Evolutionary conservation across 2,329 filamentous ascomycete genomes (phyloP), one percentile per base, ranked within the genome.

Genomic region (Teratosphaeria epicoccoides): DNA sequence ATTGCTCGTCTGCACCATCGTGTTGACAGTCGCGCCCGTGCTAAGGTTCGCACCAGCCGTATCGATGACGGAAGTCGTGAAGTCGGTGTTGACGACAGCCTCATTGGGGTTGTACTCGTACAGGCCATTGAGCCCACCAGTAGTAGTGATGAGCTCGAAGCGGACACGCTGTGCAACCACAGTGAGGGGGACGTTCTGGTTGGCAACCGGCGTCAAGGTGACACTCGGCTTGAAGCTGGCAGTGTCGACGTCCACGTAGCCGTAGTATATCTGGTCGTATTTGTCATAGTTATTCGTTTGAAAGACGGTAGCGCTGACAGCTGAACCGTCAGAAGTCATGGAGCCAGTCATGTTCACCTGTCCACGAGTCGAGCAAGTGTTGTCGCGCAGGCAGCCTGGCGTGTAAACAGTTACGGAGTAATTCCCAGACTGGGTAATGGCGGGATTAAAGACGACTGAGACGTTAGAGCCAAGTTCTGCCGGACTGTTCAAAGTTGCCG

Each of bases 271-370:
- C 59, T 87, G 83, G 65, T 98, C 93, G 64, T 95, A 97, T 70
- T 98, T 98, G 74, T 97, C 91, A 67, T 84, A 94, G 66, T 94
- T 80, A 71, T 98, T 98, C 17, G 90, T 95, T 69, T 98, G 93
- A 66, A 80, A 94, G 6, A 96, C 72, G 0, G 79, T 77, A 0
- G 76, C 80, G 24, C 80, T 76, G 52, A 83, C 75, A 4, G 79
- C 73, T 28, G 49, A 71, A 59, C 60, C 69, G 64, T 51, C 70
- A 62, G 64, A 75, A 62, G 59, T 70, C 73, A 93, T 82, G 23
- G 76, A 77, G 28, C 83, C 87, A 1, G 86, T 91, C 49, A 98
- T 76, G 59, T 89, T 89, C 52, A 96, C 84, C 61, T 82, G 80
- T 14, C 91, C 93, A 63, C 93, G 83, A 12, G 77, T 82, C 17